Percentiles rank a stretch among this genome's conserved stretches.
phyloP scores from a whole-genome alignment of 2,329 filamentous ascomycete species.

The Paecilomyces sp. region DNA sequence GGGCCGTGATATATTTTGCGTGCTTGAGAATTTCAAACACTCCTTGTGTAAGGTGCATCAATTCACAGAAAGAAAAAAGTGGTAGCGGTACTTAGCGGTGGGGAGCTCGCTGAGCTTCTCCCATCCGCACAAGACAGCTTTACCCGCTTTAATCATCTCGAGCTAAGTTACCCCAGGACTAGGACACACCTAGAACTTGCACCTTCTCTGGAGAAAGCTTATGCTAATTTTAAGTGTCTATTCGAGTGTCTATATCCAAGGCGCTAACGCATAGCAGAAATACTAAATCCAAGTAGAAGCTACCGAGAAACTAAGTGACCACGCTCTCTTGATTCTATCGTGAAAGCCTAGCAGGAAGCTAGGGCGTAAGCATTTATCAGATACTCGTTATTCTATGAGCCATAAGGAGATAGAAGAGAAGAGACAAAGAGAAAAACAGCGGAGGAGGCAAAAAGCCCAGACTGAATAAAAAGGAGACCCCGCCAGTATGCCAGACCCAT shows the following conservation, averaged over 20 bases:
- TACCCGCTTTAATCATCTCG: not conserved
- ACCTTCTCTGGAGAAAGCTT: too few species aligned
- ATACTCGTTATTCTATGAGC: not conserved
- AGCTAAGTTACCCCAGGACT: not conserved
- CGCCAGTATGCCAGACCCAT: not conserved
- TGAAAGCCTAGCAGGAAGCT: not conserved
- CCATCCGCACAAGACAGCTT: not conserved
- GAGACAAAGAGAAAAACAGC: not conserved
- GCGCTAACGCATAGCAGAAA: not conserved
- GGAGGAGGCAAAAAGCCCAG: not conserved
- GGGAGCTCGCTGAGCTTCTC: not conserved
- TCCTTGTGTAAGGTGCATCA: too few species aligned
- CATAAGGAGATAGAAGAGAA: not conserved
- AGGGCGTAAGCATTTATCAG: not conserved
- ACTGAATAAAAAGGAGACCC: not conserved
- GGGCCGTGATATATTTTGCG: too few species aligned
- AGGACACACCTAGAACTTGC: too few species aligned
- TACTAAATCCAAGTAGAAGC: not conserved
- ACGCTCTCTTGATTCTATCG: not conserved
- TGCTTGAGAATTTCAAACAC: too few species aligned
- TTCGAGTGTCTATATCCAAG: not conserved
- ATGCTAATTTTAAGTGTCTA: not conserved
- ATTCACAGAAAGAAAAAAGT: not conserved
- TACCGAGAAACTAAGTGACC: not conserved
- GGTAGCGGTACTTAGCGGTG: not conserved